Base-by-base conservation (phyloP, 495 filamentous ascomycete species). In the Neurospora sp. region DNA sequence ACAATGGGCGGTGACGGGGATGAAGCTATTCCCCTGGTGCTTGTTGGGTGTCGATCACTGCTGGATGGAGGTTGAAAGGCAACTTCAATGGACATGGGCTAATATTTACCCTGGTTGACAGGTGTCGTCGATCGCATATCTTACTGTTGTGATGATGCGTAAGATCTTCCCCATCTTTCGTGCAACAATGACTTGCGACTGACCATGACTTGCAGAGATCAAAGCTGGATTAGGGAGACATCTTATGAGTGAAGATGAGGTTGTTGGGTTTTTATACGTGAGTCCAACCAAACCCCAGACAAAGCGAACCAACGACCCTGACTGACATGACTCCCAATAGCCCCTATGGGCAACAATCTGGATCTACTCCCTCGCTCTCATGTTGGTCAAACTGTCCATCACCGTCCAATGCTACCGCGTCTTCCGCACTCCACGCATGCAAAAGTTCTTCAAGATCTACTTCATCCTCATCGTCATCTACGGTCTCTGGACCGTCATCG, bases 251-350 rank as follows among this genome's bases (percentile, higher is more conserved):
- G 75, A 80, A n/a, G 78, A 77, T 40, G 81, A 84, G 12, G 78
- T 80, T 4, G 80, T 83, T 23, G 80, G 79, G 46, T 83, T 84
- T 72, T 23, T 77, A 11, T 71, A 70, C 2, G 72, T 73, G n/a
- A 39, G 72, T 70, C 3, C 14, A 11, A 38, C 27, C 38, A 27
- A 27, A 39, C 39, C 38, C 12, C 31, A 69, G 44, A 79, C 27
- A 70, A 20, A 11, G 20, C 9, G 3, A 27, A 23, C 70, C 59
- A 70, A 81, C 10, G 71, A 78, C 10, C 23, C 72, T 40, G 71
- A 82, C 69, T 41, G 14, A 41, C 41, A 42, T 8, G 16, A 18
- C 18, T 79, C 81, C 11, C 81, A 82, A 72, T 75, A 82, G 72
- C 77, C 77, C 0, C 77, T 81, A 3, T 81, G 73, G 72, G 48